Base-by-base conservation (phyloP, 352 stramenopile genomes). In the Pythium pyrilobum region DNA sequence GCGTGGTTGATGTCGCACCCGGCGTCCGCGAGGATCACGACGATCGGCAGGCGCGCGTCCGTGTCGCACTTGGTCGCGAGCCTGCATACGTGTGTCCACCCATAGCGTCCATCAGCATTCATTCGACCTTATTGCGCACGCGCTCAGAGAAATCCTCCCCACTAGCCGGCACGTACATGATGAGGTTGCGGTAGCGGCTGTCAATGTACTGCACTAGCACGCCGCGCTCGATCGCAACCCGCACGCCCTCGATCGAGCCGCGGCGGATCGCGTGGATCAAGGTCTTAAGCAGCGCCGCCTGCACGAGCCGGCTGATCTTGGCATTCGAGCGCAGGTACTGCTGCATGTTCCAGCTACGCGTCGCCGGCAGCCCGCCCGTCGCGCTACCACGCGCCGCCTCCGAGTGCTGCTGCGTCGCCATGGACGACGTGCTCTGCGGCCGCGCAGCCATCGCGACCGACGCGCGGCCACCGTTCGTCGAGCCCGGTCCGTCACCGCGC, bases 1-100 rank as follows among this genome's bases (percentile, higher is more conserved):
- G 68, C 74, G 67, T 95, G 84, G 55, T 95, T 81, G 62, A 95
- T 89, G 54, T 91, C 81, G 43, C 81, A 92, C 5, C 84, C 84
- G 20, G 84, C 84, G 31, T 95, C 84, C 5, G 77, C 71, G 18
- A 95, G 64, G 56, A 95, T 95, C 58, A 95, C 84, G n/a, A 70
- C 69, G 46, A 95, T 92, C 39, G 71, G 76, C 29, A 95, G 57
- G 36, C 84, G 74, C 27, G 82, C 76, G 43, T 91, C 81, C 10
- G 81, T 92, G 49, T 95, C 84, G 45, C 81, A 87, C 59, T 92
- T 92, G 49, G 66, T 72, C 4, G 81, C 80, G 31, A 91, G 70
- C 73, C 76, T 87, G 44, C 39, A 27, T 12, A 16, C 16, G 18
- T 42, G 20, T 5, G 36, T 36, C 15, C 13, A 39, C 32, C 52